Evolutionary conservation across 495 filamentous ascomycete species (phyloP), one percentile per base, ranked within the genome.

Genomic region (Bombardia bombarda): DNA sequence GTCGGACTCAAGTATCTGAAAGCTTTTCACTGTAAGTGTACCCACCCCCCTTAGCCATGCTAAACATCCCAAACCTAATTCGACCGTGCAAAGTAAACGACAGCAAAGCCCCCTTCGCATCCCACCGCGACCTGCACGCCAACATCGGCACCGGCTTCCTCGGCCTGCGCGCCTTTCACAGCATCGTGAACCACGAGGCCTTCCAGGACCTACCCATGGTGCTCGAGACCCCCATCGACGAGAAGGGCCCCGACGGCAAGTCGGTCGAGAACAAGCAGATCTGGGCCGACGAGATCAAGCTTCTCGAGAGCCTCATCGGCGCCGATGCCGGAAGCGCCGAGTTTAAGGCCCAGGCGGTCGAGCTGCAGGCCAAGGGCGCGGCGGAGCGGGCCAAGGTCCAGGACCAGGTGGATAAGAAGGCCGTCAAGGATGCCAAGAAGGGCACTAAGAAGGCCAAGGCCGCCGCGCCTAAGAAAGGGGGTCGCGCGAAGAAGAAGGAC

Each of bases 121-220:
- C 83, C 8, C 74, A 84, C 40, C 74, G 87, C 18, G 92, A 98
- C 56, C 58, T 96, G 8, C 92, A 98, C 62, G 83, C 87, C 23
- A 96, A 95, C 56, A 96, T 98, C 46, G 92, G 92, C 3, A 86
- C 84, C 0, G 92, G 92, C 0, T 98, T 90, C 60, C 66, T 98
- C 0, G 92, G 92, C 1, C 69, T 98, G 7, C 77, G 86, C 23
- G 84, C 88, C 2, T 98, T 98, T 55, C 84, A 90, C 58, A 87
- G 86, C 53, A 69, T 98, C 25, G 82, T 96, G 72, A 97, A 98
- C 60, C 80, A 87, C 60, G 67, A 64, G 25, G 68, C 77, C 0
- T 84, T 97, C 31, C 74, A 87, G 53, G 79, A 77, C 9, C 51
- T 97, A 38, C 92, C 92, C 3, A 87, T 98, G 81, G 78, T 98